phyloP scores from a whole-genome alignment of 2,329 filamentous ascomycete species.

The Ascochyta clinopodiicola region DNA sequence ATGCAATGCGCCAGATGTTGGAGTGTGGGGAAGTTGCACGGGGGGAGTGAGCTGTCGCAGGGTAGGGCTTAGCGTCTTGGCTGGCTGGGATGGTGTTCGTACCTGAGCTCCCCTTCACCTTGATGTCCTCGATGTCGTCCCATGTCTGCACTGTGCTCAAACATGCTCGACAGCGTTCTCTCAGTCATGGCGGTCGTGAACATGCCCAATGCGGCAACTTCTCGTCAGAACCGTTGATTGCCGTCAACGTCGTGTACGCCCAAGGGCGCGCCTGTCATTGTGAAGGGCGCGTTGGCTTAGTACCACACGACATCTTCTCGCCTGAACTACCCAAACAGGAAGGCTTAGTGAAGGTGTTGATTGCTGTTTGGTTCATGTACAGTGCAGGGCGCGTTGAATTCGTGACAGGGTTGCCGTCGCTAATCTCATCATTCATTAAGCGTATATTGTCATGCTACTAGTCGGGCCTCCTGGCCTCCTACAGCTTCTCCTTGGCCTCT shows the following conservation, averaged over 20 bases:
- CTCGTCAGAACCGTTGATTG: not conserved
- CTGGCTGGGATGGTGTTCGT: not conserved
- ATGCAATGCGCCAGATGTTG: constrained; percentile 4
- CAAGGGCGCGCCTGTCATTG: constrained; percentile 12
- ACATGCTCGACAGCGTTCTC: not conserved
- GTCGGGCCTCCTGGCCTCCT: not conserved
- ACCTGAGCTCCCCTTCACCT: not conserved
- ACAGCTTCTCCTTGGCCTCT: constrained; percentile 38
- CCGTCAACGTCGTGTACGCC: constrained; percentile 1
- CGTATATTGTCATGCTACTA: not conserved
- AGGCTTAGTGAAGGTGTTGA: not conserved
- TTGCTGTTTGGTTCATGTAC: not conserved
- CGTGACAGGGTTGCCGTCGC: not conserved
- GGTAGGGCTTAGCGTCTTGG: constrained; percentile 7
- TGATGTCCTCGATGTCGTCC: not conserved
- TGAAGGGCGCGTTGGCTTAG: constrained; percentile 1
- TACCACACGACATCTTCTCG: too few relatives aligned
- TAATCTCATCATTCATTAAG: not conserved
- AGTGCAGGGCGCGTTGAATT: not conserved
- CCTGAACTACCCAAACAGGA: not conserved
- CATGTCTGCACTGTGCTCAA: not conserved
- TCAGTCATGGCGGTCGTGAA: not conserved
- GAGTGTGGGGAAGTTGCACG: constrained; percentile 13
- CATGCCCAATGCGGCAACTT: not conserved
- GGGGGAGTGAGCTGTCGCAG: constrained; percentile 14